phyloP scores from a whole-genome alignment of 2,329 filamentous ascomycete genomes.

The Colletotrichum acutatum region DNA sequence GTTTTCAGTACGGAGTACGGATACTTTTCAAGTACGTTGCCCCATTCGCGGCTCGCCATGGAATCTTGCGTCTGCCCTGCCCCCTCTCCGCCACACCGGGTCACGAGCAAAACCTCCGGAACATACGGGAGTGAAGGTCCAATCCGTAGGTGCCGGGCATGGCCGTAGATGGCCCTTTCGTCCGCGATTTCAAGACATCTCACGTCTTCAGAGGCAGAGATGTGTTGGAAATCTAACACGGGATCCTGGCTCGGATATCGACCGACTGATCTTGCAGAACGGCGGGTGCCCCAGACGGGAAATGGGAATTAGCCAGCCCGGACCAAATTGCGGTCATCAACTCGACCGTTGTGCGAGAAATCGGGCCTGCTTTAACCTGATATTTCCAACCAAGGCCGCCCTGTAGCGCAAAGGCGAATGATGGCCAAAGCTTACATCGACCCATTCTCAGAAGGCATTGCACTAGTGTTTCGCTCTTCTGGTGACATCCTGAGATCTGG shows the following conservation, averaged over 20 bases:
- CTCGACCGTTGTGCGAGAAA: slow-evolving; percentile 12
- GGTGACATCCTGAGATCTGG: slow-evolving; percentile 31
- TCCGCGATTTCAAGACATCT: slow-evolving; percentile 11
- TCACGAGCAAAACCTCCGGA: background rate
- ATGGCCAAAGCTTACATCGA: slow-evolving; percentile 34
- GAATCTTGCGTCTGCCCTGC: background rate
- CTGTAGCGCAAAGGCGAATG: slow-evolving; percentile 14
- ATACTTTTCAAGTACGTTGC: background rate
- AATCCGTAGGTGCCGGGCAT: background rate
- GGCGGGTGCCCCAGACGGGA: slow-evolving; percentile 5
- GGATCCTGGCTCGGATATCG: slow-evolving; percentile 23
- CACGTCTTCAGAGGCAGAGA: slow-evolving; percentile 11
- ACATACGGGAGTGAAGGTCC: background rate
- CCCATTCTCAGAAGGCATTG: slow-evolving; percentile 21
- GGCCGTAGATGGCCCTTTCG: background rate
- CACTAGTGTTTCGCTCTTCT: slow-evolving; percentile 34
- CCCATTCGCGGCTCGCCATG: background rate
- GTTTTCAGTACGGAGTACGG: background rate
- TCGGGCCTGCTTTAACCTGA: slow-evolving; percentile 13
- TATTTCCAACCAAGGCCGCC: slow-evolving; percentile 23
- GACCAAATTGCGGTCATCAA: slow-evolving; percentile 20
- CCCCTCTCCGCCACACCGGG: background rate
- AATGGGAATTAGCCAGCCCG: slow-evolving; percentile 6
- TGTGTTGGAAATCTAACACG: slow-evolving; percentile 25
- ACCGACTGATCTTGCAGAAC: slow-evolving; percentile 5